These are phyloP conservation scores for Cetradonia linearis DNA, from an alignment of 495 filamentous ascomycete genomes.

Conservation along the genomic window DNA sequence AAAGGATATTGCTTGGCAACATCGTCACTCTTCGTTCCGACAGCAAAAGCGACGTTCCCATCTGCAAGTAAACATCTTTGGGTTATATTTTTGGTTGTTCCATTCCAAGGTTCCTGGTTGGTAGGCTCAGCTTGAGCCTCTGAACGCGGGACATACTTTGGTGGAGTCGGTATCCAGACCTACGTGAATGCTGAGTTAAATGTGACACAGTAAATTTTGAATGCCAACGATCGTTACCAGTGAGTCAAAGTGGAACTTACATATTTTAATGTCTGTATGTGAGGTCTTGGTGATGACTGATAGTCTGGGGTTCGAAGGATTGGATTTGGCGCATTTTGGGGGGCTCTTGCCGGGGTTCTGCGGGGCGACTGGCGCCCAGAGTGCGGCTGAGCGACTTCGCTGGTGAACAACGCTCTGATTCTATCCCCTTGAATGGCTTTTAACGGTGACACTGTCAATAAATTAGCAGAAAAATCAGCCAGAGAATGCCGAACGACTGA, in stretches of 20 bases:
- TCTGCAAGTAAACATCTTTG: constrained; percentile 10
- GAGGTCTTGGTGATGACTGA: neutral
- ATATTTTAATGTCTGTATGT: neutral
- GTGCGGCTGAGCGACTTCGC: neutral
- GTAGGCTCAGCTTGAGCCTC: neutral
- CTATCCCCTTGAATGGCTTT: constrained; percentile 9
- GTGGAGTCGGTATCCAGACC: constrained; percentile 7
- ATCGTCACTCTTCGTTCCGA: constrained; percentile 8
- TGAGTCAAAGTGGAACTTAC: neutral
- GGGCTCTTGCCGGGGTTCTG: neutral
- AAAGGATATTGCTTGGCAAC: neutral
- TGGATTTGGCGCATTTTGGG: neutral
- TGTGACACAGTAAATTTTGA: neutral
- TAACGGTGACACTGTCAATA: constrained; percentile 1
- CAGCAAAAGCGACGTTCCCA: constrained; percentile 8
- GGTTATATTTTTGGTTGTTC: constrained; percentile 6
- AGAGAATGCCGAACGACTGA: neutral
- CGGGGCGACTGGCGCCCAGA: neutral
- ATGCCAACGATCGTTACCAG: neutral
- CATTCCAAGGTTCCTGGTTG: neutral
- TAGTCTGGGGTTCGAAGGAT: neutral
- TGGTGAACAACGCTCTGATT: neutral
- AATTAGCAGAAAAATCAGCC: neutral
- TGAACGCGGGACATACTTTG: constrained; percentile 4
- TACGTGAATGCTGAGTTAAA: neutral